Evolutionary conservation across 495 filamentous ascomycete genomes (phyloP).

Genomic region (Tuber umbilicatum): DNA sequence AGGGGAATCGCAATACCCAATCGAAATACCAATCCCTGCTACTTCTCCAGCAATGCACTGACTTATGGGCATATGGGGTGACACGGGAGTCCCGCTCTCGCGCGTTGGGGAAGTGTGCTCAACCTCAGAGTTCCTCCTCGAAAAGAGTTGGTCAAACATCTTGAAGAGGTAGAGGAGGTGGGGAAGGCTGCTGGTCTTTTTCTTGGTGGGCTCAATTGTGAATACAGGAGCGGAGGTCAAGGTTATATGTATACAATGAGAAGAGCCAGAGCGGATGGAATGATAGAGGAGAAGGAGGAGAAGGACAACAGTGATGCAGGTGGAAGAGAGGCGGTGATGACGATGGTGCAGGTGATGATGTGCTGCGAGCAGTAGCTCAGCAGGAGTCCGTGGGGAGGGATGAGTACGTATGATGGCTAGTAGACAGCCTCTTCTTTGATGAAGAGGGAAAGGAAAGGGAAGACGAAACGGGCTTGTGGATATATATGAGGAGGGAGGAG

Average conservation of each 20-base stretch:
- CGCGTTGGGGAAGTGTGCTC: conserved; percentile 14
- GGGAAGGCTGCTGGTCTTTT: conserved; percentile 3
- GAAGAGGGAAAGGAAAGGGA: conserved; percentile 17
- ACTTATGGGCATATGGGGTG: conserved; percentile 36
- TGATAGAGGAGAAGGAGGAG: conserved; percentile 17
- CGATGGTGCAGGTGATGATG: conserved; percentile 18
- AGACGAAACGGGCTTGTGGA: conserved; percentile 35
- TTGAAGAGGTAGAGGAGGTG: conserved; percentile 25
- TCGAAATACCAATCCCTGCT: conserved; percentile 38
- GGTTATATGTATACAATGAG: conserved; percentile 14
- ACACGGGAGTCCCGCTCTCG: conserved; percentile 35
- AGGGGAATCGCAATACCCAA: conserved; percentile 40
- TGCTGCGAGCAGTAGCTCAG: conserved; percentile 8
- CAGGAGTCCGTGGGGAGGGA: conserved; percentile 4
- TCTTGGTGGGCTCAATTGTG: conserved; percentile 17
- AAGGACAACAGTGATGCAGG: conserved; percentile 17
- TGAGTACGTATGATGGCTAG: conserved; percentile 28
- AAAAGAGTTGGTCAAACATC: conserved; percentile 37
- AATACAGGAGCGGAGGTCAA: conserved; percentile 14
- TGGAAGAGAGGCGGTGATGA: conserved; percentile 11
- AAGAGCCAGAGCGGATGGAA: conserved; percentile 18
- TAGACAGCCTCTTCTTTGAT: conserved; percentile 29
- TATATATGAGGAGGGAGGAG: conserved; percentile 29
- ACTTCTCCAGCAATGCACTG: conserved; percentile 37
- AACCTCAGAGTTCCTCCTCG: conserved; percentile 11